Base-by-base conservation (phyloP, 2,329 filamentous ascomycete species). In the Botrytis fragariae region DNA sequence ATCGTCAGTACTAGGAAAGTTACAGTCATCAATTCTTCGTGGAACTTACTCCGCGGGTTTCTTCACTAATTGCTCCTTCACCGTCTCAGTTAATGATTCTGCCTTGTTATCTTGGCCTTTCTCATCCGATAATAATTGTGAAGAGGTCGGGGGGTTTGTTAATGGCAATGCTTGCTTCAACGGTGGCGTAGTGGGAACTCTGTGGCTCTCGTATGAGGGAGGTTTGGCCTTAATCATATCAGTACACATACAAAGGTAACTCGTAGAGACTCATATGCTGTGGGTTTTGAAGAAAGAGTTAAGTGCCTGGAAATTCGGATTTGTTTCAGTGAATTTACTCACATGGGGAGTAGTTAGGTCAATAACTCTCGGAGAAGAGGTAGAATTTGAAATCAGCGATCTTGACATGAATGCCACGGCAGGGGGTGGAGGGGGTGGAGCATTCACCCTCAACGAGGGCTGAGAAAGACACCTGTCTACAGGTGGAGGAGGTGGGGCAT, bases 171-270 rank as follows among this genome's bases (percentile, higher is more conserved):
- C 54, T 45, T 69, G n/a, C 14, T 61, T 7, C 22, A 37, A 61
- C n/a, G 29, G 37, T 1, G 20, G 51, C 3, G 22, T n/a, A 37
- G 4, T 7, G 18, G 37, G 20, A 8, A 25, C 37, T 37, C n/a
- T 59, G n/a, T 73, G 72, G 18, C 61, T 73, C 4, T 74, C 74
- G 51, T 74, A 74, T 6, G 72, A 60, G 22, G 74, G 74, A 20
- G 74, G 72, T 10, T 74, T 74, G 7, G 48, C 7, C 72, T 74
- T 68, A 3, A 39, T 60, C 20, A 35, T 69, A 35, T 69, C 22
- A 69, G 29, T 35, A 44, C 7, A 10, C 8, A 5, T 25, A 14
- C 32, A 14, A 54, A 42, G n/a, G 20, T 37, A 39, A 7, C n/a
- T 42, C 10, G 5, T 29, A n/a, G n/a, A 22, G 37, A 1, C 16